A percentile compares a stretch with the other conserved stretches of the same genome.
Conservation (phyloP, 2,329 filamentous ascomycete genomes). For the Ophiocordyceps australis region DNA sequence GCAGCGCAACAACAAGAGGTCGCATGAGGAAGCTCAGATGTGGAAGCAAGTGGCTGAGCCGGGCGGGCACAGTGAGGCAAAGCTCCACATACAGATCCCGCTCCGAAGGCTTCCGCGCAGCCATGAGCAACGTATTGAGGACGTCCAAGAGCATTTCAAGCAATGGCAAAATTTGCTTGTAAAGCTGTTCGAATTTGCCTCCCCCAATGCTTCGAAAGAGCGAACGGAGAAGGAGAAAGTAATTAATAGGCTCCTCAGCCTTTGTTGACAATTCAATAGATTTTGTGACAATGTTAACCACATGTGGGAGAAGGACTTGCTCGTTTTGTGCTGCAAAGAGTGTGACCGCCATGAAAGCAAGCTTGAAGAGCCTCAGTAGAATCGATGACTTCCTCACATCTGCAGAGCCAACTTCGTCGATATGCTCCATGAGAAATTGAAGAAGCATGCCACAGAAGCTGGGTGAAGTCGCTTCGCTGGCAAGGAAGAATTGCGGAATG, state of each 20-base stretch:
- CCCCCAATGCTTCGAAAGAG: slow-evolving; percentile 94
- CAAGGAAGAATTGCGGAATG: slow-evolving; percentile 93
- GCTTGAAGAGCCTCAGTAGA: slow-evolving; percentile 81
- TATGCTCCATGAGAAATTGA: slow-evolving; percentile 91
- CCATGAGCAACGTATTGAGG: slow-evolving; percentile 82
- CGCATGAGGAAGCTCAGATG: slow-evolving; percentile 96
- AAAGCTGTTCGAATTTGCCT: slow-evolving; percentile 91
- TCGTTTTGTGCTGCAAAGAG: slow-evolving; percentile 91
- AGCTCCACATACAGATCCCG: slow-evolving; percentile 94
- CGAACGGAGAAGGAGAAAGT: slow-evolving; percentile 82
- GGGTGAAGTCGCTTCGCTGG: slow-evolving; percentile 94
- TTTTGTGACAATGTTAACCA: slow-evolving; percentile 92
- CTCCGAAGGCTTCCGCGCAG: slow-evolving; percentile 77
- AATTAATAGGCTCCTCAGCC: slow-evolving; percentile 96
- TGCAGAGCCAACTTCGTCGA: slow-evolving; percentile 82
- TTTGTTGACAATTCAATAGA: slow-evolving; percentile 92
- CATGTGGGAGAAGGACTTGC: slow-evolving; percentile 83
- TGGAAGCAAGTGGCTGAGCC: slow-evolving; percentile 83
- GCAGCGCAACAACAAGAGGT: slow-evolving; percentile 84
- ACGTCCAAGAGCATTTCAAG: slow-evolving; percentile 96
- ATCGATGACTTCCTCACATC: slow-evolving; percentile 90
- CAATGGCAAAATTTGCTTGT: slow-evolving; percentile 92
- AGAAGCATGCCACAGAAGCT: slow-evolving; percentile 97
- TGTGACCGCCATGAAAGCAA: slow-evolving; percentile 98
- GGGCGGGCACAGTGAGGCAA: slow-evolving; percentile 85